Evolutionary conservation across 116 monocot species (phyloP), one percentile per base, ranked within the genome.

Genomic region (Cymodocea nodosa): DNA sequence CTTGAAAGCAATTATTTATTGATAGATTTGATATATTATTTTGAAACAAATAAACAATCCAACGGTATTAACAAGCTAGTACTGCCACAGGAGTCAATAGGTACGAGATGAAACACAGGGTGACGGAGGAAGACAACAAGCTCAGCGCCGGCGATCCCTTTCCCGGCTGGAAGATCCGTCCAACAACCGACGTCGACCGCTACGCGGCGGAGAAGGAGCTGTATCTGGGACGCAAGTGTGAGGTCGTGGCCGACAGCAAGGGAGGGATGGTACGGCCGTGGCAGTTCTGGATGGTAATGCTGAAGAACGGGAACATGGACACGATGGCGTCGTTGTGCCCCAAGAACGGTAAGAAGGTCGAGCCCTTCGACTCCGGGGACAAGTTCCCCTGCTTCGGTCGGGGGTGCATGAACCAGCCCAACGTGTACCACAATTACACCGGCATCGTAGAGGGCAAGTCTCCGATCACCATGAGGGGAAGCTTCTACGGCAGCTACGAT

Each of bases 251-350:
- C 37, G 37, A 6, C 37, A 37, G 37, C 37, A 2, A 37, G 4
- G 37, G 24, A 56, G n/a, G n/a, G n/a, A 5, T 6, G 22, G 71
- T 62, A 2, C 9, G 36, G 17, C 83, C 93, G 6, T 93, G 93
- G 93, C 83, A 93, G 50, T 93, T 83, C 68, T 93, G 93, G 93
- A 93, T 93, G 93, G 15, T 93, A 56, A 93, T 93, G 93, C 81
- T 93, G 53, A 93, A 93, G 73, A 93, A 85, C 23, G 93, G 93
- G 22, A 93, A 93, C 71, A 44, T 93, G 64, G 93, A 93, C 79
- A 93, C 93, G n/a, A 36, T 54, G 1, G 67, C 85, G 0, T 60
- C 74, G 24, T 71, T 88, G 23, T 93, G 93, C 68, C 93, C 88
- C 0, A 50, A 67, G 8, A 72, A 93, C 51, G 93, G 93, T 55